These are phyloP conservation scores for Pyrenophora tritici-repentis DNA, from an alignment of 2,329 filamentous ascomycete genomes.

Conservation along the genomic window DNA sequence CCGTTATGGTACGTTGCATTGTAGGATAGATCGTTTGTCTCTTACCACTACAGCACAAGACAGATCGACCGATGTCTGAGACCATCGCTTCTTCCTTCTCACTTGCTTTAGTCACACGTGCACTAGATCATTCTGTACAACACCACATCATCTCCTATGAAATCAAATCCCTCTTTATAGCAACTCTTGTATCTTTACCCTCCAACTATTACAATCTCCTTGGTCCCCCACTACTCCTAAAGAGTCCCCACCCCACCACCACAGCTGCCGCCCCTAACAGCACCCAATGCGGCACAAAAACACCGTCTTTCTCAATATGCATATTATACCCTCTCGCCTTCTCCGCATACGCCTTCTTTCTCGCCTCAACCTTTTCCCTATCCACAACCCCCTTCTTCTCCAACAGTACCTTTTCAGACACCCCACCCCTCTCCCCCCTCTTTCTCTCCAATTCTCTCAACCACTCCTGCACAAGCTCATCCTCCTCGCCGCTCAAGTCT, in stretches of 20 bases:
- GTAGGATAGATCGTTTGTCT: too few species aligned
- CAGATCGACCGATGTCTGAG: too few species aligned
- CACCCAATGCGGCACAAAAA: slow-evolving; percentile 6
- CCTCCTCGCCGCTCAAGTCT: slow-evolving; percentile 28
- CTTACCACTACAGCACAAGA: too few species aligned
- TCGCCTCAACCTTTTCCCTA: background rate
- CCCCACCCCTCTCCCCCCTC: background rate
- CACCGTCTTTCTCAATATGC: background rate
- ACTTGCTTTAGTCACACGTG: too few species aligned
- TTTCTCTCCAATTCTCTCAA: slow-evolving; percentile 6
- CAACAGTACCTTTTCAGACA: background rate
- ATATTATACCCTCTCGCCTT: background rate
- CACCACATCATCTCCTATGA: background rate
- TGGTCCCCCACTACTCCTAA: slow-evolving; percentile 2
- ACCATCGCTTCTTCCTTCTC: too few species aligned
- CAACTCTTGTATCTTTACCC: too few species aligned
- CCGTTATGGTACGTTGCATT: too few species aligned
- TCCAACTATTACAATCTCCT: background rate
- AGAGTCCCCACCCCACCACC: background rate
- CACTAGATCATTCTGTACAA: too few species aligned
- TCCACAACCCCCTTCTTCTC: background rate
- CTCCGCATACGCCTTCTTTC: background rate
- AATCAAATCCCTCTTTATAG: background rate
- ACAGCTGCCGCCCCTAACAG: background rate
- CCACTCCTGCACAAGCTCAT: slow-evolving; percentile 32